phyloP scores from a whole-genome alignment of 257 asterid species.

The Solanum chiquidenum region DNA sequence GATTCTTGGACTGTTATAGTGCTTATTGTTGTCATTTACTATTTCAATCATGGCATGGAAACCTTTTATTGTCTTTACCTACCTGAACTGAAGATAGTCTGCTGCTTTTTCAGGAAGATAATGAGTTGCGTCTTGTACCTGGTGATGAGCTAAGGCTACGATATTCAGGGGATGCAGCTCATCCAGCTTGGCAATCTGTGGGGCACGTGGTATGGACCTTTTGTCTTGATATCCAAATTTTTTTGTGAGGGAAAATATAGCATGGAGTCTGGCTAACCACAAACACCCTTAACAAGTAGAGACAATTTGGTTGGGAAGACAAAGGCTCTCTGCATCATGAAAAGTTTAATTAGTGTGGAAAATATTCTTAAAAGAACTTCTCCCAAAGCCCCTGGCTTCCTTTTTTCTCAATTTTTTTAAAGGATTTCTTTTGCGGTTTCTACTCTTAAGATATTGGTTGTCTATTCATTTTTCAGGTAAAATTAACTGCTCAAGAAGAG shows the following conservation, averaged over 20 bases:
- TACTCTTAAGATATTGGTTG: not conserved
- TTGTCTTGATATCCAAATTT: constrained; percentile 2
- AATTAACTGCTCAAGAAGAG: constrained; percentile 96
- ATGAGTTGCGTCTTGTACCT: constrained; percentile 98
- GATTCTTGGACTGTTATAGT: not conserved
- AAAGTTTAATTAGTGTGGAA: not conserved
- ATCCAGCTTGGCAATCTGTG: constrained; percentile 95
- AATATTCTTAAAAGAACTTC: not conserved
- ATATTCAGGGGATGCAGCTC: constrained; percentile 93
- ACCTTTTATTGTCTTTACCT: not conserved
- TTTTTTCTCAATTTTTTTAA: not conserved
- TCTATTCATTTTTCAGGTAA: constrained; percentile 40
- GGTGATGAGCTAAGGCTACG: constrained; percentile 97
- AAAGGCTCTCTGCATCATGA: not conserved
- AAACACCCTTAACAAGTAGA: not conserved
- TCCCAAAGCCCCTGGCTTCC: not conserved
- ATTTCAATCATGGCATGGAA: not conserved
- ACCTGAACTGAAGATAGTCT: not conserved
- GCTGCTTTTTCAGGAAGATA: constrained; percentile 57
- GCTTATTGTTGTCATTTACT: not conserved
- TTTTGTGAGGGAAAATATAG: not conserved
- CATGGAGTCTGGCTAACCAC: not conserved
- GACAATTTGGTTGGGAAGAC: not conserved
- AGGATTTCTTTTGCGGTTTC: not conserved
- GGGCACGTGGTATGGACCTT: constrained; percentile 82